Evolutionary conservation across 2,329 filamentous ascomycete species (phyloP).

Genomic region (Raffaelea albimanens): DNA sequence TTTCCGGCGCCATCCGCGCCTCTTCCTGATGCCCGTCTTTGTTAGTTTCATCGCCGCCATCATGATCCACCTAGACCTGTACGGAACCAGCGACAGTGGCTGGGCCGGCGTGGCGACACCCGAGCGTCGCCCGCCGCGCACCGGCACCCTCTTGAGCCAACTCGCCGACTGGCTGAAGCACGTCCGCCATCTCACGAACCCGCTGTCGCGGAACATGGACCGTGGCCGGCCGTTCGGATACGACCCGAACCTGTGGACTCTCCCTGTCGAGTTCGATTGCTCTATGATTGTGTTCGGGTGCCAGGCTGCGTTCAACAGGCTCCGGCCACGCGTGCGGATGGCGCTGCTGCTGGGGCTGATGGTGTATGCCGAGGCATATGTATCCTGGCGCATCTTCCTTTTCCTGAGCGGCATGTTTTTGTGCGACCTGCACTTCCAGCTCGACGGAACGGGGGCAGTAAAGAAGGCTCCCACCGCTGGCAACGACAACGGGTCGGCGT

Average conservation of each 20-base stretch:
- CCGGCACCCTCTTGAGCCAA: slow-evolving; percentile 1
- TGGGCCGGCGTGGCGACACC: slow-evolving; percentile 7
- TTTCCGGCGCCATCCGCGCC: slow-evolving; percentile 14
- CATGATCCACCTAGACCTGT: slow-evolving; percentile 6
- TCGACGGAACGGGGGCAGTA: slow-evolving; percentile 7
- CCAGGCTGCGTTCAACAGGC: slow-evolving; percentile 20
- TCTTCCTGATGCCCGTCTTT: slow-evolving; percentile 12
- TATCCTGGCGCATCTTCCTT: slow-evolving; percentile 19
- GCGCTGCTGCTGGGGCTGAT: slow-evolving; percentile 8
- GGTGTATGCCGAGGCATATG: slow-evolving; percentile 16
- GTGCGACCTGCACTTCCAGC: slow-evolving; percentile 19
- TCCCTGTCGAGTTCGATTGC: slow-evolving; percentile 26
- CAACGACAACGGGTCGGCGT: too few relatives aligned
- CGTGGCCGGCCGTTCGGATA: slow-evolving; percentile 15
- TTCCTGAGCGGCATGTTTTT: slow-evolving; percentile 23
- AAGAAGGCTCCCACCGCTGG: too few relatives aligned
- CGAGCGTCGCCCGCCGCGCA: slow-evolving; percentile 7
- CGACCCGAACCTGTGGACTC: slow-evolving; percentile 26
- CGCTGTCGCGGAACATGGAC: slow-evolving; percentile 20
- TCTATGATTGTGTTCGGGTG: slow-evolving; percentile 25
- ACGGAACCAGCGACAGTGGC: slow-evolving; percentile 7
- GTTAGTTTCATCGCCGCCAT: slow-evolving; percentile 8
- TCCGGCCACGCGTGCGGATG: slow-evolving; percentile 11
- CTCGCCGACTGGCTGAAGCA: slow-evolving; percentile 7
- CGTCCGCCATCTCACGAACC: slow-evolving; percentile 7